phyloP scores from a whole-genome alignment of 192 early-diverging fungal species.

The Thamnidium elegans region DNA sequence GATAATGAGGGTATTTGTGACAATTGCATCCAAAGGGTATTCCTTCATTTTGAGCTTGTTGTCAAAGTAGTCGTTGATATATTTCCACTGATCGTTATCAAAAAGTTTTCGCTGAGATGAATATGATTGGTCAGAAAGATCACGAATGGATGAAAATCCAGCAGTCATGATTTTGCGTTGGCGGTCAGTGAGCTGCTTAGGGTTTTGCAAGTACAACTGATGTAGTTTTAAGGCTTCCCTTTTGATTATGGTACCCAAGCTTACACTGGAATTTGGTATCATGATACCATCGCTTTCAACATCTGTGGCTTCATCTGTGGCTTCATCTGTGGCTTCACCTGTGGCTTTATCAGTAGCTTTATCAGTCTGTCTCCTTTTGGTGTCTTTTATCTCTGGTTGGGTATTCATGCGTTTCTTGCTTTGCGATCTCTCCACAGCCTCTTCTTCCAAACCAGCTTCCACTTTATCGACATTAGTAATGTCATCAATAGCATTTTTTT shows the following conservation, averaged over 20 bases:
- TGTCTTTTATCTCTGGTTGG: conserved; percentile 13
- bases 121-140: conserved; percentile 17
- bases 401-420: conserved; percentile 14
- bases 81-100: conserved; percentile 16
- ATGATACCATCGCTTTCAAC: conserved; percentile 19
- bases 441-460: conserved; percentile 12
- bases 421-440: conserved; percentile 15
- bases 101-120: conserved; percentile 11
- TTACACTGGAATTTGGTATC: conserved; percentile 17
- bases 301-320: conserved; percentile 6
- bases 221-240: conserved; percentile 13
- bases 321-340: neutral
- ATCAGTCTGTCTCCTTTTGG: conserved; percentile 16
- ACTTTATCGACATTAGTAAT: conserved; percentile 14
- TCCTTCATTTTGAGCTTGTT: conserved; percentile 15
- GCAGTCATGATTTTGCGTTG: conserved; percentile 15
- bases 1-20: conserved; percentile 11
- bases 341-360: conserved; percentile 7
- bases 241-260: conserved; percentile 17
- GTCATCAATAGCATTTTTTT: conserved; percentile 15
- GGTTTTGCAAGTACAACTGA: conserved; percentile 17
- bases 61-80: conserved; percentile 14
- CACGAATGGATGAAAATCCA: conserved; percentile 16
- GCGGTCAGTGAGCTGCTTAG: conserved; percentile 17
- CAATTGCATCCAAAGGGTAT: conserved; percentile 15